These are phyloP conservation scores for Elaeis oleifera DNA, from an alignment of 202 grass and related monocot genomes.

Conservation along the genomic window DNA sequence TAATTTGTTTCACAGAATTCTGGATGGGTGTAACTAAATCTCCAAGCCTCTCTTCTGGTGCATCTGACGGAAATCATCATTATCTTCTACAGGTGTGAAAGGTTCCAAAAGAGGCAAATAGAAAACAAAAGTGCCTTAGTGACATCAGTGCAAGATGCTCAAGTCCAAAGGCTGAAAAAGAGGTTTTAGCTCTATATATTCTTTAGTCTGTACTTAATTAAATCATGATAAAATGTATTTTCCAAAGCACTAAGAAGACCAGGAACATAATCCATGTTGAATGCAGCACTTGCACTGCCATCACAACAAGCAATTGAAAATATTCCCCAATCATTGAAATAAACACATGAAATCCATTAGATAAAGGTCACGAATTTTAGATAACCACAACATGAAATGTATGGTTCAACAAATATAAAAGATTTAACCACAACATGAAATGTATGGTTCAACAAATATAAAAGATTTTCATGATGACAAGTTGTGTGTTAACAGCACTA, in stretches of 20 bases:
- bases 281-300: slow-evolving; percentile 46
- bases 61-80: slow-evolving; percentile 48
- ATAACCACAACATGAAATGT: neutral
- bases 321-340: slow-evolving; percentile 39
- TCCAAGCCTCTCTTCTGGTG: slow-evolving; percentile 30
- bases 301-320: slow-evolving; percentile 73
- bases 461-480: too few species aligned
- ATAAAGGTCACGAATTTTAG: neutral
- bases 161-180: slow-evolving; percentile 60
- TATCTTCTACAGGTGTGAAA: slow-evolving; percentile 30
- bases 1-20: slow-evolving; percentile 86
- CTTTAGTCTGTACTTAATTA: slow-evolving; percentile 38
- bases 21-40: slow-evolving; percentile 79
- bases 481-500: too few species aligned
- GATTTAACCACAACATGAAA: too few species aligned
- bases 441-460: too few species aligned
- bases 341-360: neutral
- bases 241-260: slow-evolving; percentile 33
- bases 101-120: slow-evolving; percentile 92
- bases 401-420: too few species aligned
- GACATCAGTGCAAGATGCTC: slow-evolving; percentile 67
- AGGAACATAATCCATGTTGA: slow-evolving; percentile 11
- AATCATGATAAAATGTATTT: slow-evolving; percentile 22
- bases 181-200: slow-evolving; percentile 75
- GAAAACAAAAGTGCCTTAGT: slow-evolving; percentile 61